These are phyloP conservation scores for Trametes versicolor DNA, from an alignment of 1,284 basidiomycete species.

Conservation along the genomic window DNA sequence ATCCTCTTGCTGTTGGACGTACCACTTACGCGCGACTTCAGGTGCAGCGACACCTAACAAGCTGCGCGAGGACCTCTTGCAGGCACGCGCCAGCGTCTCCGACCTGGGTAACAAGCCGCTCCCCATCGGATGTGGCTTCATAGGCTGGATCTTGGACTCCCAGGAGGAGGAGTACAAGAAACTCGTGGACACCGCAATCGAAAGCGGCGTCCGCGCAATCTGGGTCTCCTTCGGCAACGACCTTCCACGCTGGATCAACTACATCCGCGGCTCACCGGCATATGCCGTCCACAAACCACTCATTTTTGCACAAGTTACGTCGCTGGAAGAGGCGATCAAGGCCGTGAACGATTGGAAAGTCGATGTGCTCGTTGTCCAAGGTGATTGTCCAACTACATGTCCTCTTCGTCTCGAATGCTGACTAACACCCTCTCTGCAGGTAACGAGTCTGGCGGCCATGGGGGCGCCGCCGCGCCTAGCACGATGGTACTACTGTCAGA, in stretches of 20 bases:
- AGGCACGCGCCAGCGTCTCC: constrained; percentile 54
- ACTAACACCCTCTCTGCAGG: constrained; percentile 51
- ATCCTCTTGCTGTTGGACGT: background rate
- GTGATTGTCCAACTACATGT: constrained; percentile 47
- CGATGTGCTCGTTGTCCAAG: constrained; percentile 81
- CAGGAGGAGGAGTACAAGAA: constrained; percentile 48
- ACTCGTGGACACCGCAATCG: constrained; percentile 61
- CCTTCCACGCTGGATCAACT: constrained; percentile 65
- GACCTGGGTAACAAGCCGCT: constrained; percentile 48
- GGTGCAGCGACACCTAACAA: constrained; percentile 43
- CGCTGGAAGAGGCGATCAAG: constrained; percentile 62
- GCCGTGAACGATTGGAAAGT: constrained; percentile 70
- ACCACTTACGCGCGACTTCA: background rate
- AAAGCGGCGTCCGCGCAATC: constrained; percentile 65
- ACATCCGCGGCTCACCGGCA: constrained; percentile 62
- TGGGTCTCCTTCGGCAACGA: constrained; percentile 79
- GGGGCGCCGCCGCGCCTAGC: constrained; percentile 61
- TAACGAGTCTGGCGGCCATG: constrained; percentile 81
- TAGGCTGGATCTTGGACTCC: constrained; percentile 76
- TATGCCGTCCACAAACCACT: constrained; percentile 54
- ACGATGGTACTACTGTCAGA: constrained; percentile 66
- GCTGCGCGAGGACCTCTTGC: constrained; percentile 57
- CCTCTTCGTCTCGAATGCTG: background rate
- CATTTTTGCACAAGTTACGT: constrained; percentile 70
- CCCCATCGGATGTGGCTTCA: constrained; percentile 75